Conservation (phyloP, 371 early-diverging fungal species). For the Circinella umbellata region DNA sequence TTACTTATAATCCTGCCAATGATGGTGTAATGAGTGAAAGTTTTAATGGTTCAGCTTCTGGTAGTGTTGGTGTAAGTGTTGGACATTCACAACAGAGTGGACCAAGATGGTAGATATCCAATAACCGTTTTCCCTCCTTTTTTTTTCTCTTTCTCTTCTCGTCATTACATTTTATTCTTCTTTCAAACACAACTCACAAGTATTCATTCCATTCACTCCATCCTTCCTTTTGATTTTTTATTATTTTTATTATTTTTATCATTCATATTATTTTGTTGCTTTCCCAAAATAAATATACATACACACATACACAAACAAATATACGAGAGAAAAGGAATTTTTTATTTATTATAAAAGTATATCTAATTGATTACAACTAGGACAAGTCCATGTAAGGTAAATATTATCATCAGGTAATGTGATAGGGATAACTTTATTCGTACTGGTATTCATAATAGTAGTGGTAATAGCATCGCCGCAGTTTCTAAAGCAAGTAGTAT, state of each 20-base stretch:
- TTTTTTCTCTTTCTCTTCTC: background rate
- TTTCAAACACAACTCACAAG: too few relatives aligned
- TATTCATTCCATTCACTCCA: background rate
- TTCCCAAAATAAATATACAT: background rate
- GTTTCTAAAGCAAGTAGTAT: too few relatives aligned
- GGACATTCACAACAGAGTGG: conserved; percentile 24
- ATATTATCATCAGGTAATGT: conserved; percentile 11
- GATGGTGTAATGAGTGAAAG: conserved; percentile 51
- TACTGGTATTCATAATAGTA: background rate
- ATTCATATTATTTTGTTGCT: background rate
- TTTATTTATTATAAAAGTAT: conserved; percentile 17
- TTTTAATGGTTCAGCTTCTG: conserved; percentile 31
- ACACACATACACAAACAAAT: background rate
- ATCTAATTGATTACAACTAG: conserved; percentile 19
- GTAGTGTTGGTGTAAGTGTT: conserved; percentile 20
- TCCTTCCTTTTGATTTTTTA: background rate
- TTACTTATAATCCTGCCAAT: conserved; percentile 58
- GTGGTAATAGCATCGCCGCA: too few relatives aligned
- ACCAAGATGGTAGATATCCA: conserved; percentile 22
- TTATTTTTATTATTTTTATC: background rate
- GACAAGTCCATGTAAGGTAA: conserved; percentile 24
- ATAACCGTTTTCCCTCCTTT: background rate
- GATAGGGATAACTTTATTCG: background rate
- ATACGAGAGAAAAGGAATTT: background rate
- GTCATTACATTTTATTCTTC: background rate